Evolutionary conservation across 2,329 filamentous ascomycete genomes (phyloP).

Genomic region (Penicillium polonicum): DNA sequence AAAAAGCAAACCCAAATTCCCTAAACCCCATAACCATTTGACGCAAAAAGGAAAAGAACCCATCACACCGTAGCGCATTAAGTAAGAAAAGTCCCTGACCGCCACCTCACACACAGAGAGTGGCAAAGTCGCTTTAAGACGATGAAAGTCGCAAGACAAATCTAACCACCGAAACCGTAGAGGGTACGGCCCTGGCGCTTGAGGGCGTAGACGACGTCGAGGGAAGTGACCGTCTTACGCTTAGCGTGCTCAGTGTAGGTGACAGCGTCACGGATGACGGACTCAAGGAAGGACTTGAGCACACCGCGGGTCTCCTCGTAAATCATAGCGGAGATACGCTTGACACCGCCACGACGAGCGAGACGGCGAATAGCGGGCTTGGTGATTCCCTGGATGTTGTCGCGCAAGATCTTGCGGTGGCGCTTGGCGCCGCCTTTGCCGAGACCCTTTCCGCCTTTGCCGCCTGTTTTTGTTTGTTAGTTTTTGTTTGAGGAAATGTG

Average conservation of each 20-base stretch:
- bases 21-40: slow-evolving; percentile 1
- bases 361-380: slow-evolving; percentile 99
- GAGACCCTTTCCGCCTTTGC: slow-evolving; percentile 96
- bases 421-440: slow-evolving; percentile 98
- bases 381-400: slow-evolving; percentile 99
- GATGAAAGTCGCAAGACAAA: slow-evolving; percentile 3
- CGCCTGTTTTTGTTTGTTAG: slow-evolving; percentile 57
- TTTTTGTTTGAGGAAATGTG: neutral
- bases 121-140: neutral
- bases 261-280: slow-evolving; percentile 75
- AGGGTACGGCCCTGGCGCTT: slow-evolving; percentile 69
- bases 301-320: slow-evolving; percentile 81
- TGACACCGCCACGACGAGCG: slow-evolving; percentile 98
- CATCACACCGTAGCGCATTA: slow-evolving; percentile 28
- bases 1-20: slow-evolving; percentile 1
- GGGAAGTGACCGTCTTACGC: slow-evolving; percentile 59
- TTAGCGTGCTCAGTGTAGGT: slow-evolving; percentile 83
- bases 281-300: slow-evolving; percentile 79
- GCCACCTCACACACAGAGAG: neutral
- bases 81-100: neutral
- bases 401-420: slow-evolving; percentile 98
- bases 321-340: slow-evolving; percentile 98
- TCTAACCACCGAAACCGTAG: slow-evolving; percentile 84
- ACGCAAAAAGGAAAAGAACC: slow-evolving; percentile 2
- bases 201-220: slow-evolving; percentile 64